Percentiles rank a stretch among this genome's conserved stretches.
phyloP scores from a whole-genome alignment of 2,329 filamentous ascomycete species.

The Alternaria viburni region DNA sequence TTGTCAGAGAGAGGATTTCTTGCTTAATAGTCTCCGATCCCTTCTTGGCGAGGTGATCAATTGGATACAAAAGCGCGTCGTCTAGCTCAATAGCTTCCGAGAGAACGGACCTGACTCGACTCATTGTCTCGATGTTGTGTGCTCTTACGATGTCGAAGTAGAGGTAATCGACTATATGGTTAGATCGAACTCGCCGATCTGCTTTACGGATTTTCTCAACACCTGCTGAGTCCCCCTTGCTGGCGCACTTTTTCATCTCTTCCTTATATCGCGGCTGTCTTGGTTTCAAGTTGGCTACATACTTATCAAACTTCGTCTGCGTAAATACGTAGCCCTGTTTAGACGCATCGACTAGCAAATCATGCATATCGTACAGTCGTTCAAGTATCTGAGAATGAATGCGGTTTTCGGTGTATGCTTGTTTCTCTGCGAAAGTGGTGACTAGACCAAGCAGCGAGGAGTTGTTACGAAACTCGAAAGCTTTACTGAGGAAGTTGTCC shows the following conservation, averaged over 20 bases:
- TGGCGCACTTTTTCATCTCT: conserved; percentile 35
- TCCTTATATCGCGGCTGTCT: conserved; percentile 48
- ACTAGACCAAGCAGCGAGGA: conserved; percentile 66
- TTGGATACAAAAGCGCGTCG: conserved; percentile 23
- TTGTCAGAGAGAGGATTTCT: conserved; percentile 14
- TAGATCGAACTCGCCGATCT: conserved; percentile 24
- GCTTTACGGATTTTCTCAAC: conserved; percentile 23
- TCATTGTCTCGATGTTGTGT: conserved; percentile 43
- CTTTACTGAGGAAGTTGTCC: conserved; percentile 58
- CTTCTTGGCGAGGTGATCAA: background rate
- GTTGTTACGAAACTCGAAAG: conserved; percentile 65
- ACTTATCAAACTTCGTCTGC: conserved; percentile 51
- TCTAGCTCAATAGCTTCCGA: conserved; percentile 29
- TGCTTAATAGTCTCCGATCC: conserved; percentile 3
- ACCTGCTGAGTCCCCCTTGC: conserved; percentile 19
- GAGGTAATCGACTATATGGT: conserved; percentile 68
- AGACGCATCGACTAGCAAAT: conserved; percentile 54
- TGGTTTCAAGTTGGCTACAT: conserved; percentile 63
- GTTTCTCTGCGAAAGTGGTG: conserved; percentile 68
- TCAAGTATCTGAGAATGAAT: conserved; percentile 32
- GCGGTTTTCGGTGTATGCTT: conserved; percentile 60
- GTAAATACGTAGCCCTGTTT: conserved; percentile 59
- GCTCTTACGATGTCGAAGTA: conserved; percentile 61
- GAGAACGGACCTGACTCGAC: conserved; percentile 32
- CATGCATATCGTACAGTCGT: conserved; percentile 50